Evolutionary conservation across 2,329 filamentous ascomycete genomes (phyloP).

Genomic region (Byssoonygena ceratinophila): DNA sequence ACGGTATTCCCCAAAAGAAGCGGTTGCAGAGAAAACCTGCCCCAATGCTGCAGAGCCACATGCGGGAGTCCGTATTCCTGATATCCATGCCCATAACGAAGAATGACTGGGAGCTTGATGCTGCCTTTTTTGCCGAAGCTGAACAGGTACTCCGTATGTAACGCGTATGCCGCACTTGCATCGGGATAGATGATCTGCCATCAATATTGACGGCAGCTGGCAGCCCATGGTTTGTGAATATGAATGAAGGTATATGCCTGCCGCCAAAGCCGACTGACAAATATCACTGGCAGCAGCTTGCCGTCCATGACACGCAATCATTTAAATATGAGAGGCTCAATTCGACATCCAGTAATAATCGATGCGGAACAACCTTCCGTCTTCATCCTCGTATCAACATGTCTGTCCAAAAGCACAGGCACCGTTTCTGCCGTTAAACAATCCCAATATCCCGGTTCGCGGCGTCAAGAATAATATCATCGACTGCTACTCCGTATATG

Average conservation of each 20-base stretch:
- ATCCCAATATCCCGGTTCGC: background rate
- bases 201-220: too few species aligned
- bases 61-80: background rate
- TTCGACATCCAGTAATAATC: background rate
- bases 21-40: background rate
- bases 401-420: background rate
- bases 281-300: too few species aligned
- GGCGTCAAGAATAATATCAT: background rate
- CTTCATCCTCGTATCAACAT: conserved; percentile 1
- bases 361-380: background rate
- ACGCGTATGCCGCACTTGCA: too few species aligned
- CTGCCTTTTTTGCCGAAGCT: background rate
- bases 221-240: too few species aligned
- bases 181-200: too few species aligned
- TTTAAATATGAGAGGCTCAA: conserved; percentile 1
- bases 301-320: too few species aligned
- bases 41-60: background rate
- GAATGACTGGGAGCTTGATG: background rate
- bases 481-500: background rate
- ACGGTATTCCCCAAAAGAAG: background rate
- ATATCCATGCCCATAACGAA: background rate
- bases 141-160: background rate
- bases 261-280: too few species aligned
- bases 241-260: too few species aligned
- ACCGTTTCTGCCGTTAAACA: background rate